These are phyloP conservation scores for Anthracocystis panici-leucophaei DNA, from an alignment of 1,284 basidiomycete genomes.

Conservation along the genomic window DNA sequence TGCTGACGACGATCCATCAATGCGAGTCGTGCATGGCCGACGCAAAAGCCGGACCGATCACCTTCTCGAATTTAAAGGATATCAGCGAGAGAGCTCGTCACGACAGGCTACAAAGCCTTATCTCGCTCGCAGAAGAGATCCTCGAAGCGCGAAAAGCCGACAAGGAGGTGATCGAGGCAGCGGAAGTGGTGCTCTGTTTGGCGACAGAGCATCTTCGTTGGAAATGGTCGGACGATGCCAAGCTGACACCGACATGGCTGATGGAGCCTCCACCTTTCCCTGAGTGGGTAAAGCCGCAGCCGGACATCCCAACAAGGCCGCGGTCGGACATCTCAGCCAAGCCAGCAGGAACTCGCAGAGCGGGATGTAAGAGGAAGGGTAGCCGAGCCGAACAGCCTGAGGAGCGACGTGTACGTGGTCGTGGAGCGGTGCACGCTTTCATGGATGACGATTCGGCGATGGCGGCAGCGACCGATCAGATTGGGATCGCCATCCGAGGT, in stretches of 20 bases:
- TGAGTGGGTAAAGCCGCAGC: not conserved
- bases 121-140: slow-evolving; percentile 3
- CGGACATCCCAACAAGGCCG: not conserved
- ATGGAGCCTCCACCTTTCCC: slow-evolving; percentile 16
- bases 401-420: slow-evolving; percentile 6
- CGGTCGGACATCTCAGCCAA: not conserved
- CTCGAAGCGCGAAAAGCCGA: not conserved
- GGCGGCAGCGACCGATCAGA: no score
- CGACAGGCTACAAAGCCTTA: not conserved
- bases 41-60: no score
- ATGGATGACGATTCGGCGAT: not conserved
- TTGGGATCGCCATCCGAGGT: slow-evolving; percentile 6
- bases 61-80: no score
- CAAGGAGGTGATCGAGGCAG: slow-evolving; percentile 11
- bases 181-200: not conserved
- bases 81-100: no score
- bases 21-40: slow-evolving; percentile 9
- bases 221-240: not conserved
- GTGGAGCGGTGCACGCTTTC: slow-evolving; percentile 6
- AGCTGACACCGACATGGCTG: slow-evolving; percentile 14
- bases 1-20: slow-evolving; percentile 15
- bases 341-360: not conserved
- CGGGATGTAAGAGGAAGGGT: not conserved
- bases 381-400: not conserved
- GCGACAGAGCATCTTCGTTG: not conserved